phyloP scores from a whole-genome alignment of 345 rosid genomes.

The Lepidium aucheri region DNA sequence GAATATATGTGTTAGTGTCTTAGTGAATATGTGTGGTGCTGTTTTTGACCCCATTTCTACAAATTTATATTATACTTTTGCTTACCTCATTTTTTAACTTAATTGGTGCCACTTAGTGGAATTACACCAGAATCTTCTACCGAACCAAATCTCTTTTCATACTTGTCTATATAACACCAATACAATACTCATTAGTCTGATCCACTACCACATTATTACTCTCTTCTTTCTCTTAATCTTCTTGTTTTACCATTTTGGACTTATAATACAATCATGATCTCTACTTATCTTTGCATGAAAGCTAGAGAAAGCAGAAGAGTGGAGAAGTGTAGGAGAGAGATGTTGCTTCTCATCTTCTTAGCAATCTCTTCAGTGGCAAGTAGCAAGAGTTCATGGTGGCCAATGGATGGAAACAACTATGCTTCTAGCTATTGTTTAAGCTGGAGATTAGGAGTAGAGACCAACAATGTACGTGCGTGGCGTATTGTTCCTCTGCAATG shows the following conservation, averaged over 20 bases:
- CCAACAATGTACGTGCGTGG: conserved; percentile 69
- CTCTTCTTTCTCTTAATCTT: background rate
- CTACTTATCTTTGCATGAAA: conserved; percentile 12
- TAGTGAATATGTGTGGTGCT: conserved; percentile 11
- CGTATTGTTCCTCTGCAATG: conserved; percentile 65
- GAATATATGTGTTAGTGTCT: background rate
- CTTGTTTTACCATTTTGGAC: background rate
- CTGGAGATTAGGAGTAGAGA: conserved; percentile 79
- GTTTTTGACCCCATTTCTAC: conserved; percentile 5
- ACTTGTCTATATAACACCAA: conserved; percentile 4
- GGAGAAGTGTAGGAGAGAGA: conserved; percentile 26
- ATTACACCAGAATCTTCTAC: conserved; percentile 17
- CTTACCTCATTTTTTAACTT: conserved; percentile 6
- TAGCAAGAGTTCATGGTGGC: background rate
- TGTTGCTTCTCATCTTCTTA: conserved; percentile 24
- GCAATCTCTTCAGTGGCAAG: conserved; percentile 28
- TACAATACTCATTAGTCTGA: conserved; percentile 6
- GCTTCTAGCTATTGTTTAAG: conserved; percentile 49
- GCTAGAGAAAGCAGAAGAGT: conserved; percentile 12
- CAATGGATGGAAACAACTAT: conserved; percentile 15
- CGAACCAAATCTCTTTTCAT: conserved; percentile 20
- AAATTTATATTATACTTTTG: background rate
- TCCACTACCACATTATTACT: background rate
- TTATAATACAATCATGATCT: background rate
- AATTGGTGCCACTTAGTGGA: conserved; percentile 14